A percentile compares a stretch with the other conserved stretches of the same genome.
Conservation (phyloP, 192 early-diverging fungal species). For the Lobosporangium transversale region DNA sequence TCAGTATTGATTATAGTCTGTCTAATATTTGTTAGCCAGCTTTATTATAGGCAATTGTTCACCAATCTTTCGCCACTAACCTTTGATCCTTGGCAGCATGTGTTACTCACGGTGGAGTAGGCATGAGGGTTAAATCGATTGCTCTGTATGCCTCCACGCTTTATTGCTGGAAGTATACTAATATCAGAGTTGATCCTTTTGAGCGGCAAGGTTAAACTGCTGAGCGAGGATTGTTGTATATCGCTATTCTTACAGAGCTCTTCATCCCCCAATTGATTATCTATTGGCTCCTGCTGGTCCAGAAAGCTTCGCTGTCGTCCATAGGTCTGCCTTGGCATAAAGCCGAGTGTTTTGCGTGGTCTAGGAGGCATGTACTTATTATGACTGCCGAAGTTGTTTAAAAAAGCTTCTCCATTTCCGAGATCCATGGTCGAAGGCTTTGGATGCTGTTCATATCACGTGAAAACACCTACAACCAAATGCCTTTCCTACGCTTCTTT, state of each 20-base stretch:
- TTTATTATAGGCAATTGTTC: not conserved
- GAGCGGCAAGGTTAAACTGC: not conserved
- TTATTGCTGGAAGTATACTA: conserved; percentile 1
- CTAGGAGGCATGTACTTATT: conserved; percentile 15
- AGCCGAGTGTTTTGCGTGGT: conserved; percentile 17
- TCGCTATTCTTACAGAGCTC: not conserved
- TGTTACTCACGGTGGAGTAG: not conserved
- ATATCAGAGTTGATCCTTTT: conserved; percentile 16
- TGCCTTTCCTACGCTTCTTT: too few species aligned
- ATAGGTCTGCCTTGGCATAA: conserved; percentile 30
- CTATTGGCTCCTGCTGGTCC: not conserved
- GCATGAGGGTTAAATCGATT: not conserved
- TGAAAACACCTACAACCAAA: not conserved
- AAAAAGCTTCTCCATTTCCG: too few species aligned
- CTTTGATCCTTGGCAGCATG: not conserved
- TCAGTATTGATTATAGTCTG: too few species aligned
- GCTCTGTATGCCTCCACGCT: not conserved
- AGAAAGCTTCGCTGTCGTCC: conserved; percentile 29
- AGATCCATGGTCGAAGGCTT: too few species aligned
- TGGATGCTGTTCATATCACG: too few species aligned
- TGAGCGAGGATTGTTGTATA: not conserved
- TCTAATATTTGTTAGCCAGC: too few species aligned
- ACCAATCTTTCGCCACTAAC: not conserved
- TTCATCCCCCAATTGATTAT: not conserved
- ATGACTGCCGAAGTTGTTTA: too few species aligned